Evolutionary conservation across 306 rosid species (phyloP), one percentile per base, ranked within the genome.

Genomic region (Acacia crassicarpa): DNA sequence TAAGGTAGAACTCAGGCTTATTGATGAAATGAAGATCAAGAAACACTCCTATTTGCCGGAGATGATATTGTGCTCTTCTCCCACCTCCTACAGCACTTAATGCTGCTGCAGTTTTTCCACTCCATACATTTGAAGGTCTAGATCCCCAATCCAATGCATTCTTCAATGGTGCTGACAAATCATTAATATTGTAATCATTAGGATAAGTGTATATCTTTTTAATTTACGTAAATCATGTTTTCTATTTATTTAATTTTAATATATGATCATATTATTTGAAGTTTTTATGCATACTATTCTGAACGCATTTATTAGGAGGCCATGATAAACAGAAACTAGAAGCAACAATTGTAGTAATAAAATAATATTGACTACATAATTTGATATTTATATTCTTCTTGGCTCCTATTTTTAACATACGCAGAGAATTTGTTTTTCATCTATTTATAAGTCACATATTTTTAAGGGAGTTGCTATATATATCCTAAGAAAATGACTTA

Each of bases 111-210:
- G 89, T 72, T 82, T 91, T 93, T 27, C 89, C 90, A 20, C 77
- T 92, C 97, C 97, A 91, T 17, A 90, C 93, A 80, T 90, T 93
- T 54, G 92, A 94, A 4, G 98, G 88, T 48, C 97, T 78, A 2
- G 97, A 91, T 65, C 89, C 97, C 96, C 94, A 93, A 33, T 93
- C 97, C 30, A 91, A 22, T 12, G 97, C 97, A 62, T 93, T 93
- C 92, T 93, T 91, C 80, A 93, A 20, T 22, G 90, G 88, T 33
- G 88, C 96, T 93, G 25, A 71, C 19, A 11, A 71, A 44, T 13
- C 6, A 10, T 41, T 68, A 20, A 14, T 63, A 30, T 63, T 11
- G 17, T 25, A 62, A 62, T 62, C 27, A 14, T 62, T 30, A 27
- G 53, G 49, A 45, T 45, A 51, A 19, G 23, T 53, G 67, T 56